phyloP scores from a whole-genome alignment of 306 rosid species.

The Bauhinia variegata region DNA sequence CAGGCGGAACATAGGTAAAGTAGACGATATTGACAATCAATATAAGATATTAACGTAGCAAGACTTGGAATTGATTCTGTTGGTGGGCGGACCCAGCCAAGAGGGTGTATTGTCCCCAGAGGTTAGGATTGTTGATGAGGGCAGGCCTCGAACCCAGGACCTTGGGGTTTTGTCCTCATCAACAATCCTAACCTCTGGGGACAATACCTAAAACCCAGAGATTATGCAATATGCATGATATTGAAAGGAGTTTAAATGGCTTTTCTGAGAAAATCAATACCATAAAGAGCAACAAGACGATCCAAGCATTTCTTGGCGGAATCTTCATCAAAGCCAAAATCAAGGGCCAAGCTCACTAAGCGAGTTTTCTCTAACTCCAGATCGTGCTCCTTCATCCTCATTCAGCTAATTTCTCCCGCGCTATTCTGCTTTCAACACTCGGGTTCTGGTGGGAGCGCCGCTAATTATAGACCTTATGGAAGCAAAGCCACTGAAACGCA shows the following conservation, averaged over 20 bases:
- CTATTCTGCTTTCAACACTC: constrained; percentile 35
- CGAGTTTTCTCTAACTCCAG: constrained; percentile 75
- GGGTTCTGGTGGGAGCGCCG: neutral
- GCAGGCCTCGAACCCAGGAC: no score
- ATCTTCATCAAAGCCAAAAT: constrained; percentile 72
- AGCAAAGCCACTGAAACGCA: neutral
- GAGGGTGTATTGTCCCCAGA: no score
- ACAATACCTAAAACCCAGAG: neutral
- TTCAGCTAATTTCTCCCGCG: constrained; percentile 50
- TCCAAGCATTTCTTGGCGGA: constrained; percentile 69
- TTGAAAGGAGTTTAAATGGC: neutral
- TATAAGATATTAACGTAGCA: neutral
- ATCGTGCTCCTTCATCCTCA: constrained; percentile 44
- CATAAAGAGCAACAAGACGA: constrained; percentile 76
- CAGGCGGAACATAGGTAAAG: neutral
- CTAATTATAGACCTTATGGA: neutral
- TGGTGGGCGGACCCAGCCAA: no score
- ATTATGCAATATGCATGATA: no score
- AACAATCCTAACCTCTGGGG: no score
- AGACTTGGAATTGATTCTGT: neutral
- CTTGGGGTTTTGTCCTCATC: no score
- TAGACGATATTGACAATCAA: neutral
- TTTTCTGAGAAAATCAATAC: constrained; percentile 34
- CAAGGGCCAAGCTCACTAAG: constrained; percentile 75
- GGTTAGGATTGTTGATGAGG: no score